Evolutionary conservation across 352 stramenopile species (phyloP).

Genomic region (Halophytophthora batemanensis): DNA sequence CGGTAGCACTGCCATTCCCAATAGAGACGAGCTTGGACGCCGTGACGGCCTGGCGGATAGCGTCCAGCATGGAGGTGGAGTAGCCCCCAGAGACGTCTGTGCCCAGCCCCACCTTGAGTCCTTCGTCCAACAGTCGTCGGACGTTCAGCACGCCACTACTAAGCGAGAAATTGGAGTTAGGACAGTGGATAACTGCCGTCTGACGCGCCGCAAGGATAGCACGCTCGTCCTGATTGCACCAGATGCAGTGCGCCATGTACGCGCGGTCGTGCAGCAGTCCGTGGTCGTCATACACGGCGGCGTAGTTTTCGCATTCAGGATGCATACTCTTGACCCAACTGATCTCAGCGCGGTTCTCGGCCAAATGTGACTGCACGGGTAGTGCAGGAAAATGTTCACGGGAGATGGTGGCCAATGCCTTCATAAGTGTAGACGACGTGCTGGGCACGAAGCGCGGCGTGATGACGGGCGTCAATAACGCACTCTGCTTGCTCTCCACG

Average conservation of each 20-base stretch:
- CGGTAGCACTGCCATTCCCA: slow-evolving; percentile 47
- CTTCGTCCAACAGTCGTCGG: slow-evolving; percentile 61
- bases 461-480: slow-evolving; percentile 86
- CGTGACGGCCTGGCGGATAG: slow-evolving; percentile 87
- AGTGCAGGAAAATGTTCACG: slow-evolving; percentile 65
- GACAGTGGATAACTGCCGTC: slow-evolving; percentile 91
- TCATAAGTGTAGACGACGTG: slow-evolving; percentile 84
- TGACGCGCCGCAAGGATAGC: slow-evolving; percentile 56
- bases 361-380: slow-evolving; percentile 91
- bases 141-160: slow-evolving; percentile 85
- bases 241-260: slow-evolving; percentile 96
- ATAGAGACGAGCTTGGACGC: slow-evolving; percentile 85
- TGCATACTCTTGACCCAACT: slow-evolving; percentile 83
- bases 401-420: slow-evolving; percentile 74
- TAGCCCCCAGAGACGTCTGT: slow-evolving; percentile 95
- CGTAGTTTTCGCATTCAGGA: slow-evolving; percentile 77
- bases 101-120: slow-evolving; percentile 90
- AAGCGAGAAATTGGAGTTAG: slow-evolving; percentile 95
- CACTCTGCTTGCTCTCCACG: slow-evolving; percentile 65
- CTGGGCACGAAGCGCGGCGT: slow-evolving; percentile 93
- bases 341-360: slow-evolving; percentile 89
- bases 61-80: slow-evolving; percentile 92
- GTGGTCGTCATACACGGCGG: slow-evolving; percentile 76
- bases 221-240: slow-evolving; percentile 74
- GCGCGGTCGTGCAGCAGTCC: slow-evolving; percentile 86